Evolutionary conservation across 352 stramenopile species (phyloP).

Genomic region (Globisporangium abappressorium): DNA sequence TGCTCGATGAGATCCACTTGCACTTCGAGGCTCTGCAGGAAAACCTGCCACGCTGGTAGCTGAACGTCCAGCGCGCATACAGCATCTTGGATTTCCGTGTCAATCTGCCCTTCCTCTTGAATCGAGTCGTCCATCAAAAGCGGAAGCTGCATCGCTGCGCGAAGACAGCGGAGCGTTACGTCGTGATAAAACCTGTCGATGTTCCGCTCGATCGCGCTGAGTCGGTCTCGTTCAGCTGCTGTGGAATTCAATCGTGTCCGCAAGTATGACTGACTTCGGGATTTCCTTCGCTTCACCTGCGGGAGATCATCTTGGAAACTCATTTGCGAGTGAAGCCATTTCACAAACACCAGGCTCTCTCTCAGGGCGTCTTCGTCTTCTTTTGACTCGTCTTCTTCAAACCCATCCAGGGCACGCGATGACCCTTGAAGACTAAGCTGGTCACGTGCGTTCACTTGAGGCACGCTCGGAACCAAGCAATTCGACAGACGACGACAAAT

Average conservation of each 20-base stretch:
- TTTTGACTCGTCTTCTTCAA: conserved; percentile 34
- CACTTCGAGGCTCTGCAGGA: conserved; percentile 57
- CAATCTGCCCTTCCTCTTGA: conserved; percentile 41
- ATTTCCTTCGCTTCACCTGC: conserved; percentile 38
- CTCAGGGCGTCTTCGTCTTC: conserved; percentile 28
- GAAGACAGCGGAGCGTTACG: conserved; percentile 46
- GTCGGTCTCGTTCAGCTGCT: conserved; percentile 27
- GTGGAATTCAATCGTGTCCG: conserved; percentile 33
- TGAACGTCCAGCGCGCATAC: conserved; percentile 37
- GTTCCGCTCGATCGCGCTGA: conserved; percentile 32
- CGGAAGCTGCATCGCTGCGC: conserved; percentile 42
- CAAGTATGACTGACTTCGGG: conserved; percentile 37
- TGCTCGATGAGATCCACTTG: conserved; percentile 47
- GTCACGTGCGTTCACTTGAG: conserved; percentile 15
- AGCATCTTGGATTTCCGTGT: conserved; percentile 52
- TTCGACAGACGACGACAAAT: conserved; percentile 77
- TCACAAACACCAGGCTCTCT: conserved; percentile 37
- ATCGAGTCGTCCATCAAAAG: conserved; percentile 43
- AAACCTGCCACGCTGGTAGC: conserved; percentile 49
- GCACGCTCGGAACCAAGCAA: conserved; percentile 54
- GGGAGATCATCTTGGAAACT: conserved; percentile 42
- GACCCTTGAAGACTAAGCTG: conserved; percentile 3
- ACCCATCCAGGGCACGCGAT: conserved; percentile 14
- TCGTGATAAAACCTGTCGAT: conserved; percentile 57
- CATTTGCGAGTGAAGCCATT: conserved; percentile 54